These are phyloP conservation scores for Thalassiosira gravida DNA, from an alignment of 352 stramenopile genomes.

Conservation along the genomic window DNA sequence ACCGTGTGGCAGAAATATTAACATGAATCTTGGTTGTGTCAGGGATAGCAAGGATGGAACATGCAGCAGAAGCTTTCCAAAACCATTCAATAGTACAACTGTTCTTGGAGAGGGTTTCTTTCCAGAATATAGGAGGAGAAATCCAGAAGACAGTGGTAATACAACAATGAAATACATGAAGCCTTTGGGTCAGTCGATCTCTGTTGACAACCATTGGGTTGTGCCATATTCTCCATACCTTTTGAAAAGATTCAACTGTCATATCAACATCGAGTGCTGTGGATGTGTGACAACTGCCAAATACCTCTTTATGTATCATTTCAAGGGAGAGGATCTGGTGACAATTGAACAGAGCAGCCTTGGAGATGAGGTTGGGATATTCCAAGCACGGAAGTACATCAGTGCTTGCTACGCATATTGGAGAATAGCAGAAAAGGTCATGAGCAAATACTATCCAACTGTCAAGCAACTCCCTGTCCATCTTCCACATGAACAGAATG, in stretches of 20 bases:
- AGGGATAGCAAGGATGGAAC: constrained; percentile 7
- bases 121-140: constrained; percentile 15
- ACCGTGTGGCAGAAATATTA: neutral
- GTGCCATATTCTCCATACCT: constrained; percentile 84
- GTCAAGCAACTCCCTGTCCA: constrained; percentile 24
- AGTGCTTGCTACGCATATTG: constrained; percentile 20
- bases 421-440: constrained; percentile 18
- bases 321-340: constrained; percentile 71
- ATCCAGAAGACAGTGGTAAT: constrained; percentile 17
- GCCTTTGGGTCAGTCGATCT: neutral
- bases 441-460: constrained; percentile 17
- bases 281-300: constrained; percentile 61
- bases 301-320: constrained; percentile 85
- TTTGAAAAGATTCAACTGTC: constrained; percentile 72
- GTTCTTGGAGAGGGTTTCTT: constrained; percentile 13
- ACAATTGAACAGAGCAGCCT: constrained; percentile 17
- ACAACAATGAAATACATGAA: constrained; percentile 11
- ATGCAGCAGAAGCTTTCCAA: constrained; percentile 13
- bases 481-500: constrained; percentile 25
- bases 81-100: constrained; percentile 1
- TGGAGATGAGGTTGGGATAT: constrained; percentile 26
- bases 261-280: constrained; percentile 83
- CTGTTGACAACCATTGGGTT: constrained; percentile 44
- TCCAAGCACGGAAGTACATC: constrained; percentile 16
- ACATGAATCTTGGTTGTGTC: neutral